Percentiles rank a stretch among this genome's conserved stretches.
Conservation (phyloP, 2,329 filamentous ascomycete genomes). For the Cladosporium sp. region DNA sequence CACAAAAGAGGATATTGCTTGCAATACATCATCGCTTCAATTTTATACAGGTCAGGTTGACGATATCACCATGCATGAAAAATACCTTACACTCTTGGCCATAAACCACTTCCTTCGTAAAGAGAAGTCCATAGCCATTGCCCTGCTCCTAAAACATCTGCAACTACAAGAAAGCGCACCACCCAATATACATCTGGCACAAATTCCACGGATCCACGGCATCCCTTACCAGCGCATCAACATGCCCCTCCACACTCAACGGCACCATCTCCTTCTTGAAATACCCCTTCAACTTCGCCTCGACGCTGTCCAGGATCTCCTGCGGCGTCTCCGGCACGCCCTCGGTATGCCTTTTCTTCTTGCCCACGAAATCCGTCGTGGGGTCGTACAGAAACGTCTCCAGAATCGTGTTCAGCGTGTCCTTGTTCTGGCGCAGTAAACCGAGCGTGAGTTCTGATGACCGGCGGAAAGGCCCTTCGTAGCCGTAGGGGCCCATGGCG, state of each 20-base stretch:
- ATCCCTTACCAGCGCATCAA: constrained; percentile 88
- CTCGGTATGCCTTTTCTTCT: constrained; percentile 51
- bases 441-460: constrained; percentile 84
- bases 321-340: constrained; percentile 63
- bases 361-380: constrained; percentile 84
- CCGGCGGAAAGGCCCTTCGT: constrained; percentile 85
- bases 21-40: too few species aligned
- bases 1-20: too few species aligned
- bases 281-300: constrained; percentile 78
- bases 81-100: too few species aligned
- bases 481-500: constrained; percentile 91
- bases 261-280: constrained; percentile 85
- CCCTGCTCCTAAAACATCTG: too few species aligned
- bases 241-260: constrained; percentile 90
- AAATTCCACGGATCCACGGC: constrained; percentile 76
- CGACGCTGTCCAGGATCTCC: constrained; percentile 84
- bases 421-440: constrained; percentile 83
- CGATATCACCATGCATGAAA: too few species aligned
- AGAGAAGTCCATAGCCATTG: too few species aligned
- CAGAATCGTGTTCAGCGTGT: constrained; percentile 93
- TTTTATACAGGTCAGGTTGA: too few species aligned
- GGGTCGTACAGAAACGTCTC: constrained; percentile 97
- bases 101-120: too few species aligned
- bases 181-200: constrained; percentile 95
- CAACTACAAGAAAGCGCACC: constrained; percentile 65